A percentile compares a stretch with the other conserved stretches of the same genome.
These are phyloP conservation scores for Oemleria cerasiformis DNA, from an alignment of 306 rosid species.

Conservation along the genomic window DNA sequence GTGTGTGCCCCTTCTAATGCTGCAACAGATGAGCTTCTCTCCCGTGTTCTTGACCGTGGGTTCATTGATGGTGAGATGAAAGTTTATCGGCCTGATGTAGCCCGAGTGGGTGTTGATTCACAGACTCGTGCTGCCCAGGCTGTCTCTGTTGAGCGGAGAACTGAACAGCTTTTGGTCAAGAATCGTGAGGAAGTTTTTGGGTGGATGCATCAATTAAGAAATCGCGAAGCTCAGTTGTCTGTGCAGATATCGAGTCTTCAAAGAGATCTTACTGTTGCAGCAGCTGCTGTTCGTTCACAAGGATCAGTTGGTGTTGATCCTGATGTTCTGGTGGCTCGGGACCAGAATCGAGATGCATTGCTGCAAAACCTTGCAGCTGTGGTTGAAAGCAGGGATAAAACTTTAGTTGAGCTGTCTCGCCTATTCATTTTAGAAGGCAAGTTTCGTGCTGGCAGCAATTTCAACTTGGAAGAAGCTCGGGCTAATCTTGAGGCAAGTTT, in stretches of 20 bases:
- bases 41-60: constrained; percentile 97
- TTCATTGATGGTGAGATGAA: constrained; percentile 99
- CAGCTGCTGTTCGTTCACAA: constrained; percentile 84
- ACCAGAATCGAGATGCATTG: constrained; percentile 80
- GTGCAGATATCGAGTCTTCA: constrained; percentile 76
- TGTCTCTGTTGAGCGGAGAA: constrained; percentile 96
- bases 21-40: constrained; percentile 97
- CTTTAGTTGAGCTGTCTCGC: constrained; percentile 92
- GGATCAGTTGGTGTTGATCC: constrained; percentile 99
- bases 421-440: constrained; percentile 79
- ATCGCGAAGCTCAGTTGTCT: constrained; percentile 72
- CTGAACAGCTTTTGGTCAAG: constrained; percentile 90
- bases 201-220: constrained; percentile 91
- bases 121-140: constrained; percentile 99
- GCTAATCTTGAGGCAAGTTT: constrained; percentile 98
- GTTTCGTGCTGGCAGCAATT: constrained; percentile 77
- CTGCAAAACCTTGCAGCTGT: constrained; percentile 89
- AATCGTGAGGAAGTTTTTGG: constrained; percentile 75
- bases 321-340: constrained; percentile 81
- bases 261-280: constrained; percentile 86
- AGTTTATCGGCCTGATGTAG: constrained; percentile 97
- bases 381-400: constrained; percentile 88
- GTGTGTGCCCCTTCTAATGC: constrained; percentile 99
- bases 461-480: constrained; percentile 92
- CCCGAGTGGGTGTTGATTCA: constrained; percentile 97